phyloP scores from a whole-genome alignment of 2,329 filamentous ascomycete species.

The Beauveria bassiana region DNA sequence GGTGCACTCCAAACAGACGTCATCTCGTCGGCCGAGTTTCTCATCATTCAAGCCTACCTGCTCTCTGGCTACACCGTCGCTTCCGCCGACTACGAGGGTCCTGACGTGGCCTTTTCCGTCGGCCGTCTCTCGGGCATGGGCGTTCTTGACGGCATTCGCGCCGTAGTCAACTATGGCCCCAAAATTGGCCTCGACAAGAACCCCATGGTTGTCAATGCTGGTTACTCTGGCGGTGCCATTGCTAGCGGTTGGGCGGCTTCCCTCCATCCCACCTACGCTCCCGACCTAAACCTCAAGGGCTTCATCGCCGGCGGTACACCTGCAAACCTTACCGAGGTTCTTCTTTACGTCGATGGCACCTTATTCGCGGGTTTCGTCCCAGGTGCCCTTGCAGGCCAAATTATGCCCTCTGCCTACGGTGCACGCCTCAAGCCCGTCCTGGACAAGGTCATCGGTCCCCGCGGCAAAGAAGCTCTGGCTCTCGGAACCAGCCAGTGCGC shows the following conservation, averaged over 20 bases:
- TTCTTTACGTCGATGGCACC: background rate
- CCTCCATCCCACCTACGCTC: conserved; percentile 6
- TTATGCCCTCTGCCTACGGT: conserved; percentile 8
- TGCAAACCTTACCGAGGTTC: conserved; percentile 7
- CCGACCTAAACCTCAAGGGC: conserved; percentile 6
- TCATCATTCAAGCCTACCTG: conserved; percentile 11
- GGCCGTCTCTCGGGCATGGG: conserved; percentile 8
- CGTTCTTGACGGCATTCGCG: conserved; percentile 10
- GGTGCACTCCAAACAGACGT: conserved; percentile 5
- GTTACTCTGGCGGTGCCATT: conserved; percentile 11
- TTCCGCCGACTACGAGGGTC: conserved; percentile 10
- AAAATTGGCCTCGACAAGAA: conserved; percentile 5
- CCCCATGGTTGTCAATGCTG: conserved; percentile 7
- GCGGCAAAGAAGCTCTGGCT: background rate
- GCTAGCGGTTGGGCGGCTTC: conserved; percentile 10
- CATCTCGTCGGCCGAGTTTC: conserved; percentile 5
- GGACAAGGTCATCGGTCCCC: background rate
- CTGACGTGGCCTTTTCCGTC: conserved; percentile 2
- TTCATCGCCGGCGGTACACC: conserved; percentile 6
- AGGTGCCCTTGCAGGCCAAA: conserved; percentile 24
- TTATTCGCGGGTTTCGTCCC: conserved; percentile 5
- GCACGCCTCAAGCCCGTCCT: conserved; percentile 2
- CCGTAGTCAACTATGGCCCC: conserved; percentile 1
- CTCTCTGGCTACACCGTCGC: conserved; percentile 7
- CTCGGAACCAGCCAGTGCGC: conserved; percentile 7